phyloP scores from a whole-genome alignment of 2,329 filamentous ascomycete species.

The Phoma sp. region DNA sequence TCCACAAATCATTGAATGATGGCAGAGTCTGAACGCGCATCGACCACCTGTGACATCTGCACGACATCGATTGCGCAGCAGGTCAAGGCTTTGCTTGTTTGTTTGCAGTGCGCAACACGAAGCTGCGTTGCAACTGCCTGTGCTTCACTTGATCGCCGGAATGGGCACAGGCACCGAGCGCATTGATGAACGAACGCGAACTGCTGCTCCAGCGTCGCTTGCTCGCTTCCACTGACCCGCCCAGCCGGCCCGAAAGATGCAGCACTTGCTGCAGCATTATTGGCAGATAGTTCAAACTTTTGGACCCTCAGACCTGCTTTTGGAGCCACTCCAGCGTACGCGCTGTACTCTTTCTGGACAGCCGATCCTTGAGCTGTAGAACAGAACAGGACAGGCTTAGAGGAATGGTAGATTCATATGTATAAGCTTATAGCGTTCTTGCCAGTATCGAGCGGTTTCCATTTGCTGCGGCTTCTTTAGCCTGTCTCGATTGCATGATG shows the following conservation, averaged over 20 bases:
- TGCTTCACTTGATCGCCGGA: conserved; percentile 13
- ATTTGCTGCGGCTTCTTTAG: no score
- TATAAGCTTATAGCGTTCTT: no score
- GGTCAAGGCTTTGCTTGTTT: conserved; percentile 9
- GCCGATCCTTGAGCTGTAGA: neutral
- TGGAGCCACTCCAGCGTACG: neutral
- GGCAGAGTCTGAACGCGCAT: neutral
- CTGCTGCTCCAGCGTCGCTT: conserved; percentile 2
- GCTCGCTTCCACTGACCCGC: neutral
- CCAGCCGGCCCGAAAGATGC: conserved; percentile 8
- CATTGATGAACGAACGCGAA: conserved; percentile 4
- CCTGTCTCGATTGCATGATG: no score
- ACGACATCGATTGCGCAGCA: conserved; percentile 7
- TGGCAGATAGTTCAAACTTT: neutral
- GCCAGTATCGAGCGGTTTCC: no score
- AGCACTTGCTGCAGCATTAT: neutral
- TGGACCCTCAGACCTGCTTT: neutral
- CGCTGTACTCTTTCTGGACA: neutral
- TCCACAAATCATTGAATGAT: conserved; percentile 15
- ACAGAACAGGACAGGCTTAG: neutral
- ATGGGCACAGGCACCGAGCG: conserved; percentile 8
- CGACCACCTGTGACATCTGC: conserved; percentile 5
- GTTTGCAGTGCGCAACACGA: conserved; percentile 11
- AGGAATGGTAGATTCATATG: no score
- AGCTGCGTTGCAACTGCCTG: conserved; percentile 12